Conservation (phyloP, 2,329 filamentous ascomycete species). For the Clarireedia homoeocarpa region DNA sequence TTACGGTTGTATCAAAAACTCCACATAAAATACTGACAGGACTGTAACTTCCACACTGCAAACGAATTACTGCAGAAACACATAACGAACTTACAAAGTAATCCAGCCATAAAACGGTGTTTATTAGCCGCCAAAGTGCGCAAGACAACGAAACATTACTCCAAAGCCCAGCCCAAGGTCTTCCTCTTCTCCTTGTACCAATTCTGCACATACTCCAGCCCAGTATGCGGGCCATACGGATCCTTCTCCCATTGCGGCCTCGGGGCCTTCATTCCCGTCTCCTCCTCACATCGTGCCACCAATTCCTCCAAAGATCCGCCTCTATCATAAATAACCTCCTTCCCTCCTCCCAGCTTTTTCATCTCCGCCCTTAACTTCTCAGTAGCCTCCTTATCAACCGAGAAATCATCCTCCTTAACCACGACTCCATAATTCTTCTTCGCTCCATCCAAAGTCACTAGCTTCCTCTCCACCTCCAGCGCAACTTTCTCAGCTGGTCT, state of each 20-base stretch:
- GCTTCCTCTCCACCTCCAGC: conserved; percentile 2
- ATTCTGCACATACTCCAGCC: conserved; percentile 1
- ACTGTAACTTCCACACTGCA: too few relatives aligned
- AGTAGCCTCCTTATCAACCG: neutral
- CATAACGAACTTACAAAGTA: too few relatives aligned
- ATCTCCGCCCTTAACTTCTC: neutral
- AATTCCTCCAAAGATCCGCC: neutral
- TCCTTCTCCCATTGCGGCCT: conserved; percentile 3
- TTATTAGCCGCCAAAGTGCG: too few relatives aligned
- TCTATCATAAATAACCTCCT: neutral
- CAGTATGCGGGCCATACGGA: neutral
- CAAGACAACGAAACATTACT: neutral
- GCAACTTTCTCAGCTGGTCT: conserved; percentile 4
- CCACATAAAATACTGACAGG: too few relatives aligned
- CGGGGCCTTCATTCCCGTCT: conserved; percentile 1
- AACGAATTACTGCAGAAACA: too few relatives aligned
- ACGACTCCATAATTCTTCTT: neutral
- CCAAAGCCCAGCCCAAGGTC: neutral
- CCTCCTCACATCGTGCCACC: neutral
- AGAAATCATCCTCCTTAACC: neutral
- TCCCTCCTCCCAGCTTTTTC: neutral
- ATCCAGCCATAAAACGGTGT: too few relatives aligned
- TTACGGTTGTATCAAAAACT: too few relatives aligned
- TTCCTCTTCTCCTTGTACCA: conserved; percentile 4
- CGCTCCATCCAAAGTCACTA: neutral